Evolutionary conservation across 768 basidiomycete genomes (phyloP).

Genomic region (Fistulinella prunicolor): DNA sequence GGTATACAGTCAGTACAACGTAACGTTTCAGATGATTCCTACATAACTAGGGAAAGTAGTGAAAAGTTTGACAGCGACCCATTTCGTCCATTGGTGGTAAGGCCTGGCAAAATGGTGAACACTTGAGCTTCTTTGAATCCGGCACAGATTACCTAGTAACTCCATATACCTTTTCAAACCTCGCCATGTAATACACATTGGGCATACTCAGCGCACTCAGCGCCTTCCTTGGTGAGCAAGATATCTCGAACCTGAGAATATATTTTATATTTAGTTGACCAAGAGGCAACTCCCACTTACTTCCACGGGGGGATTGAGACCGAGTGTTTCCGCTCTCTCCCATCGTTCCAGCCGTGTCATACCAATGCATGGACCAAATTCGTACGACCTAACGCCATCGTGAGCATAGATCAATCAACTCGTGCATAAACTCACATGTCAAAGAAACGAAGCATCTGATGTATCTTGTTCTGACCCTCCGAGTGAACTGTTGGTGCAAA

Average conservation of each 20-base stretch:
- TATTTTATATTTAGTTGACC: not conserved
- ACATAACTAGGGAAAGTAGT: not conserved
- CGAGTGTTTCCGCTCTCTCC: conserved; percentile 77
- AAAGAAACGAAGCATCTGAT: conserved; percentile 76
- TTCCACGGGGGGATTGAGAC: conserved; percentile 76
- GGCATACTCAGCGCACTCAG: conserved; percentile 48
- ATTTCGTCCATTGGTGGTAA: not conserved
- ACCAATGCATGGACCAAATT: conserved; percentile 79
- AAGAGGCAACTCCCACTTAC: conserved; percentile 37
- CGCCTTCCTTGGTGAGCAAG: conserved; percentile 64
- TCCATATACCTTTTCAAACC: conserved; percentile 21
- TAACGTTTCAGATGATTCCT: not conserved
- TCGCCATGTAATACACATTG: conserved; percentile 60
- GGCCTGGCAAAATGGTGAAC: not conserved
- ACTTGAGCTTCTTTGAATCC: not conserved
- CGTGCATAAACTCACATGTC: conserved; percentile 51
- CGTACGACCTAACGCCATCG: conserved; percentile 52
- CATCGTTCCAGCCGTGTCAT: conserved; percentile 83
- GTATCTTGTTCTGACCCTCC: conserved; percentile 56
- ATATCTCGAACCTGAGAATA: conserved; percentile 69
- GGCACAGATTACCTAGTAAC: not conserved
- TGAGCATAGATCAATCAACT: conserved; percentile 2
- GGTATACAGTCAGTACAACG: conserved; percentile 5
- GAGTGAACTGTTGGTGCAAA: conserved; percentile 54
- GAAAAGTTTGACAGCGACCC: not conserved